Evolutionary conservation across 2,329 filamentous ascomycete genomes (phyloP).

Genomic region (Xylariaceae sp.): DNA sequence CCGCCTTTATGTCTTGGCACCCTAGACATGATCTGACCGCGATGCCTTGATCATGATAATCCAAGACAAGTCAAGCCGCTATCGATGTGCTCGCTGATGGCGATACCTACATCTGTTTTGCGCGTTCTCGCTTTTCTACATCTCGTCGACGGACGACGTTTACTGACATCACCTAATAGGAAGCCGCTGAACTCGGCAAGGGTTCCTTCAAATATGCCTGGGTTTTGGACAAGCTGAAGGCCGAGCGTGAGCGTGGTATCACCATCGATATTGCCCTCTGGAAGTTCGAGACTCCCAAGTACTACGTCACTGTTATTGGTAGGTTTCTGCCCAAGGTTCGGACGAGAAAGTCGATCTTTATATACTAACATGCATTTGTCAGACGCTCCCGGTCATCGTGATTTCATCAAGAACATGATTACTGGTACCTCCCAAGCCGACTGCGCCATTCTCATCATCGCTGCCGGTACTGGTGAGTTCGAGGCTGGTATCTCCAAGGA

Average conservation of each 20-base stretch:
- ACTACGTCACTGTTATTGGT: constrained; percentile 97
- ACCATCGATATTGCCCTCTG: constrained; percentile 99
- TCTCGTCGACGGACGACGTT: neutral
- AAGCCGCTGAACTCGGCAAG: constrained; percentile 99
- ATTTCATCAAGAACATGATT: constrained; percentile 99
- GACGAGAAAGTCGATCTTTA: neutral
- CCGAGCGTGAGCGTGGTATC: constrained; percentile 99
- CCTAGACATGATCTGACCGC: constrained; percentile 1
- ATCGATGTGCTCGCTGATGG: neutral
- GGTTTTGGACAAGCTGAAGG: constrained; percentile 99
- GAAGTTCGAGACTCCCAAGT: constrained; percentile 99
- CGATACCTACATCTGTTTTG: neutral
- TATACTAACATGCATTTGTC: constrained; percentile 13
- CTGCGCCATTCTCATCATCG: constrained; percentile 99
- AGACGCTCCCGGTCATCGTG: constrained; percentile 99
- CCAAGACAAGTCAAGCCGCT: neutral
- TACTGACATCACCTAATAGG: constrained; percentile 49
- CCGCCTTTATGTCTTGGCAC: constrained; percentile 26
- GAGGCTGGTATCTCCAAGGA: constrained; percentile 99
- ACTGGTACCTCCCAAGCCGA: constrained; percentile 99
- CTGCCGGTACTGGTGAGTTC: constrained; percentile 99
- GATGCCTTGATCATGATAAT: neutral
- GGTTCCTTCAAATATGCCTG: constrained; percentile 99
- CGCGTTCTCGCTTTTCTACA: neutral
- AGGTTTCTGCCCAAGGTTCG: constrained; percentile 39